Evolutionary conservation across 2,329 filamentous ascomycete genomes (phyloP), one percentile per base, ranked within the genome.

Genomic region (Fusarium buxicola): DNA sequence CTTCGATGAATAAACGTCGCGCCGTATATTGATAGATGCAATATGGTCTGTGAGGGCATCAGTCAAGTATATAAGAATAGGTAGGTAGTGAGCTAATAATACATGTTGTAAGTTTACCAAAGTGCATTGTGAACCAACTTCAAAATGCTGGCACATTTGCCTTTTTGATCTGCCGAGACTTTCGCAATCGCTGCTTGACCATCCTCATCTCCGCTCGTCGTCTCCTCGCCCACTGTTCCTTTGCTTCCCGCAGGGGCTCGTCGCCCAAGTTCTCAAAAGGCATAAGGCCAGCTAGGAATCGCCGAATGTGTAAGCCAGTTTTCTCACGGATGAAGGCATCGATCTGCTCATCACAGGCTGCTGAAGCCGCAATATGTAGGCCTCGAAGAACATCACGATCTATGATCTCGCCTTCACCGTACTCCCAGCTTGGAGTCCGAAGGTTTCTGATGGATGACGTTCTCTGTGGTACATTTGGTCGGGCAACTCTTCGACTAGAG

Each of bases 311-410:
- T 21, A 85, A 68, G 0, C 85, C 85, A 1, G 83, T 86, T 58
- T 80, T 78, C 18, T 80, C 74, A 25, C 78, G 75, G 50, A 88
- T 81, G 70, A 81, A 81, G 0, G 77, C 77, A 67, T 87, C 84
- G 3, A 86, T 78, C 31, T 80, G 74, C 52, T 84, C 80, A 52
- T 87, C 81, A 45, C 84, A 85, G 5, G 84, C 84, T 10, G 85
- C 85, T 6, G 81, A 82, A 27, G 83, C 80, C 6, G 84, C 84
- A 34, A 87, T 79, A 57, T 83, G 82, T 10, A 88, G 73, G 0
- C 85, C 85, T 46, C 80, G 77, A 44, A 87, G 77, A 4, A 87
- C 80, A 66, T 85, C 82, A 40, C 78, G 76, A 66, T 86, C 81
- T 21, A 73, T 73, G 27, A 85, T 79, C 31, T 76, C 69, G 11